phyloP scores from a whole-genome alignment of 306 rosid genomes.

The Echinosophora koreensis region DNA sequence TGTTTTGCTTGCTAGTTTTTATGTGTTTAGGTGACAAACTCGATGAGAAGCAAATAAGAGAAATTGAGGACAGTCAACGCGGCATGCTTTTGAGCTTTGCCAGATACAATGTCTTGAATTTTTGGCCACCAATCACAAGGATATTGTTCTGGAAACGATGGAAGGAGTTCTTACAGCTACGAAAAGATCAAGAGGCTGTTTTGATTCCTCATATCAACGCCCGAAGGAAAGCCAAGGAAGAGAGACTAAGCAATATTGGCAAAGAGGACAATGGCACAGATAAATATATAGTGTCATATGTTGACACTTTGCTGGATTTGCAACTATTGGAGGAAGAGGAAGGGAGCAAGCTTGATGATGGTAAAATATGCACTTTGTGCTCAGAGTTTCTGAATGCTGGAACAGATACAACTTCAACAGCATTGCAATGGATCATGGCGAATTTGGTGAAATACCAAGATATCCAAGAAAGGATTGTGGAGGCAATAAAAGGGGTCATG shows the following conservation, averaged over 20 bases:
- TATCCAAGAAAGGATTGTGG: constrained; percentile 47
- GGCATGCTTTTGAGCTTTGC: constrained; percentile 37
- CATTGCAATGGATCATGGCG: constrained; percentile 62
- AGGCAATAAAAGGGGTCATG: constrained; percentile 50
- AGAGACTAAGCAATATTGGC: background rate
- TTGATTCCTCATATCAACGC: constrained; percentile 50
- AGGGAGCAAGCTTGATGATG: constrained; percentile 41
- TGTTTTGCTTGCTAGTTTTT: constrained; percentile 49
- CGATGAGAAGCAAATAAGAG: constrained; percentile 44
- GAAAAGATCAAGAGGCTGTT: constrained; percentile 40
- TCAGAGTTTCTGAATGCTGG: constrained; percentile 57
- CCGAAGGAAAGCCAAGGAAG: constrained; percentile 51
- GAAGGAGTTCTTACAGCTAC: constrained; percentile 44
- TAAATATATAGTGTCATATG: constrained; percentile 48
- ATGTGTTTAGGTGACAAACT: constrained; percentile 62
- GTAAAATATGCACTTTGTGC: constrained; percentile 53
- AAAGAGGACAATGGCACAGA: background rate
- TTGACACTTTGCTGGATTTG: constrained; percentile 56
- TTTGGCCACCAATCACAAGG: constrained; percentile 46
- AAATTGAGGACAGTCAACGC: constrained; percentile 49
- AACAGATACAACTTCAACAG: constrained; percentile 56
- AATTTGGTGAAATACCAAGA: constrained; percentile 52
- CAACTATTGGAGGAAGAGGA: constrained; percentile 39
- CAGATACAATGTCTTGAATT: constrained; percentile 46
- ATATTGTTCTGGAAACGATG: constrained; percentile 46